Conservation (phyloP, 2,329 filamentous ascomycete genomes). For the Nannizziopsis arthrosporioides region DNA sequence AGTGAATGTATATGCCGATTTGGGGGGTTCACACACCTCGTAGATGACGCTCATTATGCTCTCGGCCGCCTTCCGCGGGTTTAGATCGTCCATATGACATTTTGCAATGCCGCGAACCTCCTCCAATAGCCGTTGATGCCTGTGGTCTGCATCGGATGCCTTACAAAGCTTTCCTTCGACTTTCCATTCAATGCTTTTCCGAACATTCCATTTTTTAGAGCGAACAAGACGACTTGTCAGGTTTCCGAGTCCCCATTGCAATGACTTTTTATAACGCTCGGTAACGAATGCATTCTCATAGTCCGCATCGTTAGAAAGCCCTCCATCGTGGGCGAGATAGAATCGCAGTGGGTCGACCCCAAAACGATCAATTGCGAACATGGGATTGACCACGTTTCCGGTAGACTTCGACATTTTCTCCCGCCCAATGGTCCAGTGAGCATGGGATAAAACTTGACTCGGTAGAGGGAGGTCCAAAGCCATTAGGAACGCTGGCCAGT, state of each 20-base stretch:
- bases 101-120: slow-evolving; percentile 35
- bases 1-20: slow-evolving; percentile 1
- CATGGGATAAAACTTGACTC: slow-evolving; percentile 71
- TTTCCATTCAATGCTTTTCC: slow-evolving; percentile 43
- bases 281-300: slow-evolving; percentile 73
- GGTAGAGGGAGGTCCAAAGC: slow-evolving; percentile 70
- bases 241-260: slow-evolving; percentile 72
- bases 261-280: slow-evolving; percentile 62
- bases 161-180: slow-evolving; percentile 22
- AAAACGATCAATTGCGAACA: slow-evolving; percentile 80
- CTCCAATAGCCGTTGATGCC: slow-evolving; percentile 34
- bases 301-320: slow-evolving; percentile 63
- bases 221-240: slow-evolving; percentile 59
- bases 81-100: slow-evolving; percentile 49
- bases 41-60: slow-evolving; percentile 42
- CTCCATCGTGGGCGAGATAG: slow-evolving; percentile 73
- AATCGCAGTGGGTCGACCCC: slow-evolving; percentile 80
- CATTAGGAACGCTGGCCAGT: slow-evolving; percentile 95
- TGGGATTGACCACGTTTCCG: slow-evolving; percentile 90
- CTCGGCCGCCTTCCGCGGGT: slow-evolving; percentile 55
- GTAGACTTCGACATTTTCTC: slow-evolving; percentile 95
- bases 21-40: not conserved
- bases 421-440: slow-evolving; percentile 85
- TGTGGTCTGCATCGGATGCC: slow-evolving; percentile 22
- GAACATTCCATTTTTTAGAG: slow-evolving; percentile 57